phyloP scores from a whole-genome alignment of 2,329 filamentous ascomycete species.

The Cordyceps cicadae region DNA sequence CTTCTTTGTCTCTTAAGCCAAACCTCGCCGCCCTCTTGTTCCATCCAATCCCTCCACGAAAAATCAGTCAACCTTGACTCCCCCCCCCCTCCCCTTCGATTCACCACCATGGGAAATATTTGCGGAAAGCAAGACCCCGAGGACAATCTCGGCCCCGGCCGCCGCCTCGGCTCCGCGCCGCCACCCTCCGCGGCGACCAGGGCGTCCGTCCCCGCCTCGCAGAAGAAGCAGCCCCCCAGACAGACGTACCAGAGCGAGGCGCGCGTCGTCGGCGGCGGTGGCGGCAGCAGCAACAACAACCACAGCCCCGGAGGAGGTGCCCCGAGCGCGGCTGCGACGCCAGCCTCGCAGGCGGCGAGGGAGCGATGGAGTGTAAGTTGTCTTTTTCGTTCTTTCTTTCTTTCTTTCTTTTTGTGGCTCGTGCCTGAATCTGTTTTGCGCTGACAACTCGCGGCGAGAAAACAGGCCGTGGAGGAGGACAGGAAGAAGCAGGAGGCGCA shows the following conservation, averaged over 20 bases:
- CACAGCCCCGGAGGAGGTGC: not conserved
- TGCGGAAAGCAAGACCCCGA: constrained; percentile 71
- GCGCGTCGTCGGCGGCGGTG: constrained; percentile 53
- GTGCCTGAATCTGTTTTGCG: too few relatives aligned
- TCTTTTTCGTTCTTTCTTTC: too few relatives aligned
- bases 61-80: not conserved
- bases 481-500: not conserved
- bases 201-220: constrained; percentile 38
- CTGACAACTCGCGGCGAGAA: too few relatives aligned
- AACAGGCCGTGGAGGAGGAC: not conserved
- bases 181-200: constrained; percentile 30
- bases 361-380: not conserved
- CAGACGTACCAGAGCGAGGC: constrained; percentile 38
- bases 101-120: constrained; percentile 65
- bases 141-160: constrained; percentile 64
- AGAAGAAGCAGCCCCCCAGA: constrained; percentile 19
- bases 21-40: not conserved
- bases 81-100: too few relatives aligned
- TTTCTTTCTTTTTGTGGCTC: too few relatives aligned
- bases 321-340: not conserved
- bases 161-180: constrained; percentile 54
- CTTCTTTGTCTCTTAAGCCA: not conserved
- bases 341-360: not conserved
- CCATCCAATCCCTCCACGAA: not conserved
- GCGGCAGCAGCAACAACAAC: not conserved